Percentiles rank a stretch among this genome's conserved stretches.
phyloP scores from a whole-genome alignment of 805 yeast species.

The Naumovozyma dairenensis region DNA sequence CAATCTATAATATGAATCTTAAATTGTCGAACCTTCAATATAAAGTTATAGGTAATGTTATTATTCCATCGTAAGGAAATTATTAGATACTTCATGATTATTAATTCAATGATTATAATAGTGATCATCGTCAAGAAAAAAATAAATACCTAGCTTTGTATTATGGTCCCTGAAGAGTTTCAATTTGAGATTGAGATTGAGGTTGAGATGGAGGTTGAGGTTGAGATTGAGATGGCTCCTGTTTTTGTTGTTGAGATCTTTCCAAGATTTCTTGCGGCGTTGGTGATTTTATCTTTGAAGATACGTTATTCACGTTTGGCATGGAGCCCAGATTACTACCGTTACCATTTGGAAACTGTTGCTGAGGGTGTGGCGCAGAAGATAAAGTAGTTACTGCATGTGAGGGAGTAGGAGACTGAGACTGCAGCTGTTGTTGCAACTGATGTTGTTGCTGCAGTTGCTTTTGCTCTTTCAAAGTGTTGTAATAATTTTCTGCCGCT shows the following conservation, averaged over 20 bases:
- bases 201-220: too few relatives aligned
- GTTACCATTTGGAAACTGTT: constrained; percentile 1
- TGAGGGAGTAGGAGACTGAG: constrained; percentile 22
- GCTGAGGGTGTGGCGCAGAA: constrained; percentile 3
- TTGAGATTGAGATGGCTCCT: too few relatives aligned
- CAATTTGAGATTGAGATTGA: too few relatives aligned
- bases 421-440: constrained; percentile 11
- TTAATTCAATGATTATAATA: too few relatives aligned
- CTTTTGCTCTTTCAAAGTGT: constrained; percentile 17
- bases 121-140: too few relatives aligned
- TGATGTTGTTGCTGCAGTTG: constrained; percentile 13
- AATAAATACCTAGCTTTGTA: too few relatives aligned
- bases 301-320: constrained; percentile 2
- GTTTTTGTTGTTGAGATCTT: constrained; percentile 27
- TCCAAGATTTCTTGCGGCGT: constrained; percentile 29
- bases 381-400: constrained; percentile 9
- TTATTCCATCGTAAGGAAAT: too few relatives aligned
- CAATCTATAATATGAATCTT: too few relatives aligned
- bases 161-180: too few relatives aligned
- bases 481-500: constrained; percentile 27
- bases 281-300: constrained; percentile 20
- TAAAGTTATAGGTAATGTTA: too few relatives aligned
- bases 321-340: constrained; percentile 1
- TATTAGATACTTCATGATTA: too few relatives aligned
- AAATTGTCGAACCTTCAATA: too few relatives aligned